These are phyloP conservation scores for Scedosporium dehoogii DNA, from an alignment of 2,329 filamentous ascomycete species.

Conservation along the genomic window DNA sequence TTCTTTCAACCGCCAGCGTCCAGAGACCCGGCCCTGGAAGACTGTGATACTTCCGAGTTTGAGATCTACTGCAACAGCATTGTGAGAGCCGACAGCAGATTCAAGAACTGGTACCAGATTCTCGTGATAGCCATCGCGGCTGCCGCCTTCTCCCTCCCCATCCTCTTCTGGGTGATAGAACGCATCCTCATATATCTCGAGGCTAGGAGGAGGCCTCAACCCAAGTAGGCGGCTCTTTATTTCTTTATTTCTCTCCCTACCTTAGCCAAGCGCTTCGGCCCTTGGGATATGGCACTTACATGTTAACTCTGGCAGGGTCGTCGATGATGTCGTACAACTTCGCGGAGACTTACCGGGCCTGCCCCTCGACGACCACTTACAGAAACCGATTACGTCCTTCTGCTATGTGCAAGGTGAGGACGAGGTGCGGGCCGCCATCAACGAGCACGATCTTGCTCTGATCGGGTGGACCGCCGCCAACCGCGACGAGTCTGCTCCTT, in stretches of 20 bases:
- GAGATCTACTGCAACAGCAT: constrained; percentile 21
- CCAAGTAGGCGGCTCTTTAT: background rate
- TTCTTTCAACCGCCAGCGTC: constrained; percentile 20
- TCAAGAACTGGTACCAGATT: constrained; percentile 17
- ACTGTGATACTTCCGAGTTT: constrained; percentile 14
- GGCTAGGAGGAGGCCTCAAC: background rate
- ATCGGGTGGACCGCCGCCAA: constrained; percentile 4
- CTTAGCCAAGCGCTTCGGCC: background rate
- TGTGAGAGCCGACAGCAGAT: constrained; percentile 13
- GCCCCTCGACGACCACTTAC: background rate
- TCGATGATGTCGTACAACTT: background rate
- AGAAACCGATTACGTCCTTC: constrained; percentile 5
- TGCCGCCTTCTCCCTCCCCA: constrained; percentile 14
- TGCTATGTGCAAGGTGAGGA: background rate
- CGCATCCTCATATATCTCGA: background rate
- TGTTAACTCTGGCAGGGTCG: background rate
- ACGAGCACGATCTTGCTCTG: constrained; percentile 2
- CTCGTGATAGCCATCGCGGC: constrained; percentile 17
- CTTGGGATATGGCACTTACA: background rate
- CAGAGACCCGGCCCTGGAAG: constrained; percentile 17
- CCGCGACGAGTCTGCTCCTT: constrained; percentile 2
- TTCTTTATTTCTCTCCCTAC: background rate
- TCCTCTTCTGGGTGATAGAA: constrained; percentile 10
- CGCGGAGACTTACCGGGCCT: constrained; percentile 1
- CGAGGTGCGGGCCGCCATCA: constrained; percentile 2